Evolutionary conservation across 2,329 filamentous ascomycete species (phyloP).

Genomic region (Trichoderma sp.): DNA sequence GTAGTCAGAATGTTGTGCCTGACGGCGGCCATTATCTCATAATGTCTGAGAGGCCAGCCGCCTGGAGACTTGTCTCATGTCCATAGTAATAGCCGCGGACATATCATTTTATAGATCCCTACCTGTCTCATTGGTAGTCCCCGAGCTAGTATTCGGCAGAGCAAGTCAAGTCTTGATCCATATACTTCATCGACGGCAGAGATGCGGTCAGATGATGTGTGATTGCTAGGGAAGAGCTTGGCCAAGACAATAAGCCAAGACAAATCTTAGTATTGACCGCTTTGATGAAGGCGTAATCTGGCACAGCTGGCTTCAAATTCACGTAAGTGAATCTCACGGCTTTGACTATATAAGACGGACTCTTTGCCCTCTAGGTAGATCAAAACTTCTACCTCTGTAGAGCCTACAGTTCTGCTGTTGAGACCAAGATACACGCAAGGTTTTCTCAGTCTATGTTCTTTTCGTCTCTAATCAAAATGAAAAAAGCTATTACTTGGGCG

Average conservation of each 20-base stretch:
- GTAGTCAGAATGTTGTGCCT: not conserved
- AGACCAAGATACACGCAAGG: not conserved
- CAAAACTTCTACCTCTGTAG: too few species aligned
- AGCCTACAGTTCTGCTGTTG: not conserved
- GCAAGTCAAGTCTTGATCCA: not conserved
- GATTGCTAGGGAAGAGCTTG: not conserved
- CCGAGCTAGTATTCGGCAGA: not conserved
- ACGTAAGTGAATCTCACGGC: not conserved
- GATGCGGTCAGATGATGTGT: not conserved
- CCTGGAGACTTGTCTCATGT: not conserved
- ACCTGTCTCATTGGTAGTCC: not conserved
- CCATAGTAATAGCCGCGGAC: not conserved
- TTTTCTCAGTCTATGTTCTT: not conserved
- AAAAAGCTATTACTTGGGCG: not conserved
- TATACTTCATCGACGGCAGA: not conserved
- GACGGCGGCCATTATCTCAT: not conserved
- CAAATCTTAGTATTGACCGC: not conserved
- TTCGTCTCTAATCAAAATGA: not conserved
- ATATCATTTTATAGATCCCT: not conserved
- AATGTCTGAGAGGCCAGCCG: not conserved
- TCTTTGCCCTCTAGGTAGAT: not conserved
- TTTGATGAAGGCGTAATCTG: not conserved
- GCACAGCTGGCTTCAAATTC: not conserved
- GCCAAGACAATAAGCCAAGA: not conserved
- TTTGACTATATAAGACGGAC: not conserved